Conservation (phyloP, 106 monocot genomes). For the Cymbidium sinense region DNA sequence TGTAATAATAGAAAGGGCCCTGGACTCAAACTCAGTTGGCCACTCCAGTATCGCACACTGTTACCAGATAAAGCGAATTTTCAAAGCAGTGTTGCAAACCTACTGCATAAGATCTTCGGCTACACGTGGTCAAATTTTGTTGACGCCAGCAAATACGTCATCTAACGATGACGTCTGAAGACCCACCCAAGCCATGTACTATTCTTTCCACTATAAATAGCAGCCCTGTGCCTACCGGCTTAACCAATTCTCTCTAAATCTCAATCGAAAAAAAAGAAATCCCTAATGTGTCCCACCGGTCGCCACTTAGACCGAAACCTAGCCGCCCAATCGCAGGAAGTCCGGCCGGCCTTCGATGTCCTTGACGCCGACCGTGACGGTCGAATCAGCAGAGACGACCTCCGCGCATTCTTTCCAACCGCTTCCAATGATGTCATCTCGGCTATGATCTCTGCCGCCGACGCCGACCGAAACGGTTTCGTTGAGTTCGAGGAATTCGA, state of each 20-base stretch:
- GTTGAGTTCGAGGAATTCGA: conserved; percentile 83
- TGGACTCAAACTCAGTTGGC: too few species aligned
- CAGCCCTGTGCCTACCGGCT: background rate
- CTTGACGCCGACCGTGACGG: conserved; percentile 91
- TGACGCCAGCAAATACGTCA: background rate
- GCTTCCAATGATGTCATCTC: conserved; percentile 34
- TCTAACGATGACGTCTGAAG: background rate
- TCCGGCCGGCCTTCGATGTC: conserved; percentile 70
- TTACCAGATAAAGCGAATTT: too few species aligned
- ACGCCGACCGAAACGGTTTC: conserved; percentile 63
- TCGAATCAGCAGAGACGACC: conserved; percentile 69
- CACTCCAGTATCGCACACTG: too few species aligned
- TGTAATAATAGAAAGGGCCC: too few species aligned
- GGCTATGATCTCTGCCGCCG: conserved; percentile 80
- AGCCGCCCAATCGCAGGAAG: background rate
- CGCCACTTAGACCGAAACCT: conserved; percentile 5
- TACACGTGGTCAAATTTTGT: too few species aligned
- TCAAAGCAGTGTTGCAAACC: background rate
- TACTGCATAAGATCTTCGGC: background rate
- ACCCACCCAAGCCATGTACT: background rate
- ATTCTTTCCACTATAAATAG: background rate
- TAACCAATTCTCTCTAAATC: background rate
- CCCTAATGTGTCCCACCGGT: conserved; percentile 56
- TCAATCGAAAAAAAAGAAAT: background rate
- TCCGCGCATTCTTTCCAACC: conserved; percentile 38